Percentiles rank a stretch among this genome's conserved stretches.
phyloP scores from a whole-genome alignment of 2,329 filamentous ascomycete species.

The Xylaria sp. region DNA sequence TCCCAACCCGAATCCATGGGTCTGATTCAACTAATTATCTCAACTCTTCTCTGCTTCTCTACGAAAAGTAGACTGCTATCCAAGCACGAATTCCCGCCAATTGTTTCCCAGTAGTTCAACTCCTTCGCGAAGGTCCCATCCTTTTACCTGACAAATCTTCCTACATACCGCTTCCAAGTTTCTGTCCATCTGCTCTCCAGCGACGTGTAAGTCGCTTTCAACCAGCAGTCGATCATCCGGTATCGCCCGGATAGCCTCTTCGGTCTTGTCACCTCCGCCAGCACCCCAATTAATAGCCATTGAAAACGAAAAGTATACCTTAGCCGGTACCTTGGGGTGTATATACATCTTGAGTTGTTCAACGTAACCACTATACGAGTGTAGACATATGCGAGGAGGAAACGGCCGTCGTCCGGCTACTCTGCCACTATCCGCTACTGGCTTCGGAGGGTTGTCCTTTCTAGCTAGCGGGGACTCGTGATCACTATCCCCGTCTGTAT shows the following conservation, averaged over 20 bases:
- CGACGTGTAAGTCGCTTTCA: slow-evolving; percentile 88
- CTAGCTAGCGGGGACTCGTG: slow-evolving; percentile 30
- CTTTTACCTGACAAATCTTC: slow-evolving; percentile 78
- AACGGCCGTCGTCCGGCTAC: slow-evolving; percentile 61
- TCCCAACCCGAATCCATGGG: background rate
- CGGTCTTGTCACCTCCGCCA: slow-evolving; percentile 53
- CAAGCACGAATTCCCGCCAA: slow-evolving; percentile 78
- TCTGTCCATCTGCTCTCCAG: slow-evolving; percentile 80
- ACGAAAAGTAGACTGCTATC: slow-evolving; percentile 44
- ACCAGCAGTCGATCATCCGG: slow-evolving; percentile 81
- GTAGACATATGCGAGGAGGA: slow-evolving; percentile 88
- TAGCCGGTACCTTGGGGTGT: slow-evolving; percentile 71
- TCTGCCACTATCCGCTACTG: background rate
- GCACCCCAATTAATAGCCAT: slow-evolving; percentile 77
- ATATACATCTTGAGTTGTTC: slow-evolving; percentile 81
- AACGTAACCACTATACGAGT: slow-evolving; percentile 84
- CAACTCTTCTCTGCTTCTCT: background rate
- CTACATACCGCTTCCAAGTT: slow-evolving; percentile 75
- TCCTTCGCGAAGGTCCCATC: slow-evolving; percentile 77
- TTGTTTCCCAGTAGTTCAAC: slow-evolving; percentile 72
- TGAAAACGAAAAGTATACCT: slow-evolving; percentile 89
- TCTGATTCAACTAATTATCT: background rate
- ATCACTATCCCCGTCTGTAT: slow-evolving; percentile 46
- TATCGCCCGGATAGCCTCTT: slow-evolving; percentile 71
- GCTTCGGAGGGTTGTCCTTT: background rate